Conservation (phyloP, 352 stramenopile species). For the Globisporangium recalcitrans region DNA sequence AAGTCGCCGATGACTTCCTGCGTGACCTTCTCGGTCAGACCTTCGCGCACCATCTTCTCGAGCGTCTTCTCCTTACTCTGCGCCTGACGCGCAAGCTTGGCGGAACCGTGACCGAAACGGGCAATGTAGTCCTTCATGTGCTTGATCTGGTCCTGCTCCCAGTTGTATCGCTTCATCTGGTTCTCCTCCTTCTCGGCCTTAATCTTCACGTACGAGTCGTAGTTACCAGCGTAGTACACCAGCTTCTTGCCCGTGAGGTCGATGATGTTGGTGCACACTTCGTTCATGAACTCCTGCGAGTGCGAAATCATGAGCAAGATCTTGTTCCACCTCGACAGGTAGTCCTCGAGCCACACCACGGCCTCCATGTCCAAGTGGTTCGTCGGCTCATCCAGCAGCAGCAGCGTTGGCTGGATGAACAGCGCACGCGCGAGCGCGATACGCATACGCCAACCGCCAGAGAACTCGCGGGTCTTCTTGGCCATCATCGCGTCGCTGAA, state of each 20-base stretch:
- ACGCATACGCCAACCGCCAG: constrained; percentile 95
- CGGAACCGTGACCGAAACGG: constrained; percentile 96
- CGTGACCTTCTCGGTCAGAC: constrained; percentile 93
- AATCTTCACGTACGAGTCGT: constrained; percentile 97
- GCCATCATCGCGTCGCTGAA: constrained; percentile 95
- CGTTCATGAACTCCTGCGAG: constrained; percentile 98
- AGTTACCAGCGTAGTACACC: constrained; percentile 98
- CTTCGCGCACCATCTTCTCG: constrained; percentile 96
- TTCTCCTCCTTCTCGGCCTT: constrained; percentile 96
- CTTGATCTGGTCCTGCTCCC: constrained; percentile 97
- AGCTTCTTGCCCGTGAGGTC: constrained; percentile 93
- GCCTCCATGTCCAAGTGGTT: constrained; percentile 97
- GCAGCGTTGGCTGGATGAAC: constrained; percentile 95
- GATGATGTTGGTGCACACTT: constrained; percentile 98
- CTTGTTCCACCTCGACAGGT: constrained; percentile 95
- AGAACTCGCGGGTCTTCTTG: constrained; percentile 93
- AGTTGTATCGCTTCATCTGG: constrained; percentile 97
- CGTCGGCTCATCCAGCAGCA: constrained; percentile 94
- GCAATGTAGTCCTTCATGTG: constrained; percentile 99
- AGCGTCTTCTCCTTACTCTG: constrained; percentile 99
- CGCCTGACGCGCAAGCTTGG: constrained; percentile 96
- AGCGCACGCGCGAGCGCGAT: constrained; percentile 95
- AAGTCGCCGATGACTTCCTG: constrained; percentile 88
- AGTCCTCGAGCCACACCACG: constrained; percentile 98
- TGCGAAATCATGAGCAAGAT: constrained; percentile 97